Evolutionary conservation across 2,329 filamentous ascomycete genomes (phyloP).

Genomic region (Fonsecaea monophora): DNA sequence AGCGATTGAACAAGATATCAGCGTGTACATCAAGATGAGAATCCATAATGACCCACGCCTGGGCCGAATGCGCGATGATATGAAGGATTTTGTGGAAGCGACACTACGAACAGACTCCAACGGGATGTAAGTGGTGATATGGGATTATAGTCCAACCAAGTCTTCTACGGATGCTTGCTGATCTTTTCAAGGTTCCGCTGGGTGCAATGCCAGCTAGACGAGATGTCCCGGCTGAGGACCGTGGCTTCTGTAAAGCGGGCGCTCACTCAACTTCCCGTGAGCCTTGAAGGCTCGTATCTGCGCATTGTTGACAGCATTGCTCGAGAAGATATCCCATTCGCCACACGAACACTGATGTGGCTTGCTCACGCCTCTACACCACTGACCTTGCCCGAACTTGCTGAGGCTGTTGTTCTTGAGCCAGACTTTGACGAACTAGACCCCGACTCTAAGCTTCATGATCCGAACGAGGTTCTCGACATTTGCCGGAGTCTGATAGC

Average conservation of each 20-base stretch:
- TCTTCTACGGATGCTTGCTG: too few relatives aligned
- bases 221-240: slow-evolving; percentile 28
- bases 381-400: slow-evolving; percentile 31
- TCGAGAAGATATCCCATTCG: slow-evolving; percentile 27
- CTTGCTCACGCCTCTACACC: slow-evolving; percentile 33
- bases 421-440: slow-evolving; percentile 28
- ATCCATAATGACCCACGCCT: slow-evolving; percentile 24
- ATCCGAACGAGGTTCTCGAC: slow-evolving; percentile 32
- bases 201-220: slow-evolving; percentile 38
- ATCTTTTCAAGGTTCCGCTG: slow-evolving; percentile 34
- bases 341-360: slow-evolving; percentile 30
- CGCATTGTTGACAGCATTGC: slow-evolving; percentile 31
- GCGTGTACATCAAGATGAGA: slow-evolving; percentile 28
- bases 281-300: slow-evolving; percentile 32
- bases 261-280: slow-evolving; percentile 30
- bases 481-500: slow-evolving; percentile 33
- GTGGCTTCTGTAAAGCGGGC: slow-evolving; percentile 31
- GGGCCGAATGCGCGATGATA: slow-evolving; percentile 26
- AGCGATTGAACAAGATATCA: slow-evolving; percentile 30
- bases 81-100: slow-evolving; percentile 29
- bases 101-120: slow-evolving; percentile 24
- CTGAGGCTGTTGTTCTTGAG: slow-evolving; percentile 35
- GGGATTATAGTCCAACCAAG: background rate
- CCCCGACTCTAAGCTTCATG: slow-evolving; percentile 25
- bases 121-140: slow-evolving; percentile 27